Conservation (phyloP, 495 filamentous ascomycete species). For the Echria macrotheca region DNA sequence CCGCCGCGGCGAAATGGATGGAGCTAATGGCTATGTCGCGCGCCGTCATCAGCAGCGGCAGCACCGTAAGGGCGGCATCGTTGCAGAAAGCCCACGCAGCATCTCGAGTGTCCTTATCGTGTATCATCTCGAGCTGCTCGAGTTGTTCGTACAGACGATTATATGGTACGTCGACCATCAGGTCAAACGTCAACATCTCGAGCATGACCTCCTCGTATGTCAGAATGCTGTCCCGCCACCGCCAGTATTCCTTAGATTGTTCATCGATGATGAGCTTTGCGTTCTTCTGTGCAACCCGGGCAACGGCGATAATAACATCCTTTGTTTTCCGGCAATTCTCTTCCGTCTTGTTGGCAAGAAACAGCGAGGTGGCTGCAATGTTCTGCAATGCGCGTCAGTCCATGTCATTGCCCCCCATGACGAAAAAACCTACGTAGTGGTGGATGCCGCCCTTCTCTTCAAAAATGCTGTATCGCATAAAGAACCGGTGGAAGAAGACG, state of each 20-base stretch:
- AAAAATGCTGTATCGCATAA: conserved; percentile 80
- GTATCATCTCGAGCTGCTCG: conserved; percentile 58
- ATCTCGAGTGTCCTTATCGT: conserved; percentile 72
- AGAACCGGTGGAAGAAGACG: conserved; percentile 91
- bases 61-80: conserved; percentile 73
- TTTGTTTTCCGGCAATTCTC: conserved; percentile 92
- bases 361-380: conserved; percentile 82
- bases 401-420: neutral
- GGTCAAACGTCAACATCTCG: conserved; percentile 88
- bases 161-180: conserved; percentile 82
- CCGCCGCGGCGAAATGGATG: conserved; percentile 75
- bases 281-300: conserved; percentile 92
- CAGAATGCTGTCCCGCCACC: conserved; percentile 89
- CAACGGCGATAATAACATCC: conserved; percentile 85
- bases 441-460: conserved; percentile 66
- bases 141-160: conserved; percentile 73
- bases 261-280: conserved; percentile 81
- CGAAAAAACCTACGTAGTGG: conserved; percentile 61
- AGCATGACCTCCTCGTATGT: conserved; percentile 86
- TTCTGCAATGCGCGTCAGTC: conserved; percentile 35
- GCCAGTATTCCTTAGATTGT: conserved; percentile 94
- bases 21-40: conserved; percentile 78
- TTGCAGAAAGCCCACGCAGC: conserved; percentile 89
- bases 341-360: conserved; percentile 93
- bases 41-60: conserved; percentile 76